Base-by-base conservation (phyloP, 345 rosid genomes). In the Arabidopsis arenosa region DNA sequence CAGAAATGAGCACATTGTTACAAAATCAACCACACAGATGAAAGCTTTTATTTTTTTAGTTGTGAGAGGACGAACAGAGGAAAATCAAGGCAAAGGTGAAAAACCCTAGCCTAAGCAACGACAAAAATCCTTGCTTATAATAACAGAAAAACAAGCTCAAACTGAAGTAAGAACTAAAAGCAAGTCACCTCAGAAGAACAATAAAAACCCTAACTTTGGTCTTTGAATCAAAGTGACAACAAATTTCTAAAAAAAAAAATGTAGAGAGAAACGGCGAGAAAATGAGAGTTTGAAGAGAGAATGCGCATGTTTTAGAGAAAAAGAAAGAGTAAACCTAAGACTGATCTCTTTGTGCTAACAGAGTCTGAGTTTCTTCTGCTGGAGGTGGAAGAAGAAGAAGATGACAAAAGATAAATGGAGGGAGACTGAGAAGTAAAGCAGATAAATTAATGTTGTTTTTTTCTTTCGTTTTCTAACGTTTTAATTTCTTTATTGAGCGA, bases 191-290 rank as follows among this genome's bases (percentile, higher is more conserved):
- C 4, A 33, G 33, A 49, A 37, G 35, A 52, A 32, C 55, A 58
- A 36, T 44, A 66, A 48, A 65, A 48, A n/a, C 57, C 70, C 57
- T 65, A 65, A 65, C 18, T 45, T 47, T 65, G 30, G 30, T 3
- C 28, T 15, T 10, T 41, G 6, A 41, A 17, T 15, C 26, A 35
- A 35, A 36, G 28, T 56, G 62, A 0, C 7, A 35, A 10, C n/a
- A 57, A 56, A 32, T 7, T 3, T 28, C 30, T 28, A 54, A 30
- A 1, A 5, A 45, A 45, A 45, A 1, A 18, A 18, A 18, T 18
- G 33, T 7, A 36, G 9, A 36, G 10, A 35, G 2, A 63, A 7
- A 33, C 10, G n/a, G 3, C 0, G 48, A 37, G 47, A 33, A 66
- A 48, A 13, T 0, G 33, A 35, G 58, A 32, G 33, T 4, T 7